Evolutionary conservation across 305 asterid species (phyloP).

Genomic region (Withania somnifera): DNA sequence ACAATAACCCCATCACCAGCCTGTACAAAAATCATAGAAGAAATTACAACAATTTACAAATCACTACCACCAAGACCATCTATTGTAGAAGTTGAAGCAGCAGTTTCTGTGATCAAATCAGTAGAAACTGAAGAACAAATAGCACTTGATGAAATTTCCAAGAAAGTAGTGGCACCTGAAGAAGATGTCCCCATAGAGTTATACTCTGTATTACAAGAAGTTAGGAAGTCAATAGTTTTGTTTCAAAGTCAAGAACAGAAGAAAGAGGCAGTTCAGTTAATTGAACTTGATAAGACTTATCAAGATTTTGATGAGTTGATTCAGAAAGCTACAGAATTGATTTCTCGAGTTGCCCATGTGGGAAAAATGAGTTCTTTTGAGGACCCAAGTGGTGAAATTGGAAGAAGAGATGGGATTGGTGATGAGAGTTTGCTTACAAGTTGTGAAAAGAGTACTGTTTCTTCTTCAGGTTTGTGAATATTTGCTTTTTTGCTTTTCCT

Average conservation of each 20-base stretch:
- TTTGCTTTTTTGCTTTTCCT: not conserved
- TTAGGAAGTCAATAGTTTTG: conserved; percentile 32
- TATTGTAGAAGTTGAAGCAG: conserved; percentile 54
- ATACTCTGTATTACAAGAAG: conserved; percentile 35
- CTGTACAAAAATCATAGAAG: conserved; percentile 34
- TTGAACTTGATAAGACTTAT: conserved; percentile 46
- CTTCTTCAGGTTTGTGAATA: not conserved
- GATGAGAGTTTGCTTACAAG: conserved; percentile 15
- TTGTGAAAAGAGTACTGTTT: conserved; percentile 2
- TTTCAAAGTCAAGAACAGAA: conserved; percentile 43
- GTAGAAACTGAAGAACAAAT: conserved; percentile 33
- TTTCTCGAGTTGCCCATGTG: conserved; percentile 26
- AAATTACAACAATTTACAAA: conserved; percentile 49
- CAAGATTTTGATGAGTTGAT: conserved; percentile 51
- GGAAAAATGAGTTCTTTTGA: conserved; percentile 13
- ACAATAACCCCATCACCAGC: conserved; percentile 21
- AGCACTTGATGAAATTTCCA: conserved; percentile 41
- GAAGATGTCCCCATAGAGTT: conserved; percentile 41
- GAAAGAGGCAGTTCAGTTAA: conserved; percentile 50
- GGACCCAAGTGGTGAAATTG: conserved; percentile 18
- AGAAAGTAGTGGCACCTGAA: conserved; percentile 14
- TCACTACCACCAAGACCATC: conserved; percentile 64
- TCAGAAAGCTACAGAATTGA: conserved; percentile 48
- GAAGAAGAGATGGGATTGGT: conserved; percentile 8
- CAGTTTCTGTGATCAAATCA: conserved; percentile 44